Evolutionary conservation across 345 rosid genomes (phyloP), one percentile per base, ranked within the genome.

Genomic region (Tarenaya hassleriana): DNA sequence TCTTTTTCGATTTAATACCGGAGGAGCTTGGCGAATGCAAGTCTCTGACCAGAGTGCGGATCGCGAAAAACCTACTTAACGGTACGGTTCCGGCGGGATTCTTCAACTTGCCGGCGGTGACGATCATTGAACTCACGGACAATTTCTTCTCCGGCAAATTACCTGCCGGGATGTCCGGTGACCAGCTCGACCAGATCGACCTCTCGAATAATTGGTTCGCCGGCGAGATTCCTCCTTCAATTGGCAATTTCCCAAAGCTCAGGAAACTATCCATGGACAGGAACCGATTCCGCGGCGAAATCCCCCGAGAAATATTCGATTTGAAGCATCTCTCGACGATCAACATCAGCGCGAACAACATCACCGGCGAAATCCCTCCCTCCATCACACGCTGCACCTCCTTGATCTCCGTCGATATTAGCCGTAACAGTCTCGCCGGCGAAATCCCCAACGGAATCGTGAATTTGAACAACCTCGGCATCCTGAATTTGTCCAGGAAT

Each of bases 41-140:
- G 43, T 78, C 92, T 7, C 44, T 91, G 15, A 62, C 20, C 27
- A 75, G 70, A 57, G 55, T 91, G 60, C 75, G 96, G 44, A 44
- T 79, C 32, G 56, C 41, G 38, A 71, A 61, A 47, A 91, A 91
- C 65, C 52, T 51, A 7, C 78, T 91, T 17, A 62, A 63, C 8
- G 98, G 92, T 1, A 69, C 73, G 9, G 63, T 91, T 39, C 98
- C 98, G 7, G 62, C 74, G 3, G 98, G 98, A 0, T 41, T 91
- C 3, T 82, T 91, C 56, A 77, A 47, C 31, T 14, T 84, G 32
- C 96, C 98, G 0, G 0, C 5, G 16, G 56, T 68, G 9, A 63
- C 46, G 5, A 50, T 82, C 18, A 41, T 80, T 3, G 98, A 91
- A 66, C 52, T 84, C 7, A 56, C 56, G 19, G 80, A 82, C 29